Evolutionary conservation across 2,329 filamentous ascomycete genomes (phyloP), one percentile per base, ranked within the genome.

Genomic region (Paraconiothyrium sp.): DNA sequence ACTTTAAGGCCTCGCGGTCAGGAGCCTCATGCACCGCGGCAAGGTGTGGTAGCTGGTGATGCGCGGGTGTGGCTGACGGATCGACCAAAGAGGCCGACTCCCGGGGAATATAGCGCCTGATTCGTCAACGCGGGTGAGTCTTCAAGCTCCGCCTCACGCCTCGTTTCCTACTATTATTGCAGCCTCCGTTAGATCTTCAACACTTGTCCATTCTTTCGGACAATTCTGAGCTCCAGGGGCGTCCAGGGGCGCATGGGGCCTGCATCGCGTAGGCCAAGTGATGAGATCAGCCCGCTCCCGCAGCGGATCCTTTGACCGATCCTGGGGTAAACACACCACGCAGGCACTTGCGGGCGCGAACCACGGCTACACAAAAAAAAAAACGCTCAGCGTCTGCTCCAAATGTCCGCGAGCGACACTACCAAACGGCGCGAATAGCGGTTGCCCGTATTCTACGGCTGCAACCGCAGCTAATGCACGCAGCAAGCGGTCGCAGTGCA

Each of bases 11-110:
- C 51, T 63, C 56, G 50, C 54, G 52, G 34, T 41, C 50, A 58
- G 47, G 63, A 71, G 70, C 70, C 67, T 71, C 72, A 69, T 4
- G 37, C 39, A n/a, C 39, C 16, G 27, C n/a, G 39, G 52, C 48
- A 30, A 46, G 30, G 41, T 30, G 54, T 32, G 30, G 4, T 16
- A 41, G 27, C 32, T 37, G 22, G 14, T 6, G n/a, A 51, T 55
- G 67, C 73, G 74, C 74, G 75, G 73, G 59, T 67, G 71, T 74
- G 75, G 73, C 75, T 75, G 69, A 57, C 1, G 49, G 48, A 47
- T 27, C 14, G 46, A 41, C 32, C 58, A 22, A 63, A 61, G 59
- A 47, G 54, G 56, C 65, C 61, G 58, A 64, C 62, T 62, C 55
- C 35, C 47, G 58, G 57, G 57, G 54, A 58, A 44, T 6, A 55